Percentiles rank a stretch among this genome's conserved stretches.
These are phyloP conservation scores for Ganoderma lucidum DNA, from an alignment of 1,284 basidiomycete genomes.

Conservation along the genomic window DNA sequence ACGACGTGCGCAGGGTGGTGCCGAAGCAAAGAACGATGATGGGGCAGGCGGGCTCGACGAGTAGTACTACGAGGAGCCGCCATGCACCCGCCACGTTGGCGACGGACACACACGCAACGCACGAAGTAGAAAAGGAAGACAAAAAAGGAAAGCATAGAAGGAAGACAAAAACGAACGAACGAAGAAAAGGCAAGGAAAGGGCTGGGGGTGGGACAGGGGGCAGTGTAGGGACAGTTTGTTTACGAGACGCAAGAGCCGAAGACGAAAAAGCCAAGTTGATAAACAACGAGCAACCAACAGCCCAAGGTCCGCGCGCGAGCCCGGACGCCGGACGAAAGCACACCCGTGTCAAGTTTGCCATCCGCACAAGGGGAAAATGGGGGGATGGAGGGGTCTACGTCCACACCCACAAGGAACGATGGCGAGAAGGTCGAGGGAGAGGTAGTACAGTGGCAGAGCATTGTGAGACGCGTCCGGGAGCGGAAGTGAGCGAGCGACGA, in stretches of 20 bases:
- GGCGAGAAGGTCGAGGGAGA: slow-evolving; percentile 19
- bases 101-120: slow-evolving; percentile 7
- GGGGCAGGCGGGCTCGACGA: slow-evolving; percentile 9
- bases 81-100: not conserved
- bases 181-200: slow-evolving; percentile 15
- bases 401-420: not conserved
- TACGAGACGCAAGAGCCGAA: slow-evolving; percentile 12
- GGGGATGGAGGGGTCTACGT: slow-evolving; percentile 5
- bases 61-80: not conserved
- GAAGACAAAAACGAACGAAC: slow-evolving; percentile 12
- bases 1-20: slow-evolving; percentile 19
- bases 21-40: slow-evolving; percentile 21
- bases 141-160: slow-evolving; percentile 1
- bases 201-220: slow-evolving; percentile 15
- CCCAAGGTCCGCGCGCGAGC: slow-evolving; percentile 51
- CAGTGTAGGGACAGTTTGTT: slow-evolving; percentile 19
- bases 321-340: slow-evolving; percentile 17
- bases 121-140: slow-evolving; percentile 9
- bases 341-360: slow-evolving; percentile 18
- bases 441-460: slow-evolving; percentile 32
- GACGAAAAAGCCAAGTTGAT: slow-evolving; percentile 47
- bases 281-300: slow-evolving; percentile 69
- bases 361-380: not conserved
- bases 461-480: slow-evolving; percentile 20
- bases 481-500: slow-evolving; percentile 14